Base-by-base conservation (phyloP, 2,329 filamentous ascomycete species). In the Colletotrichum eremochloae region DNA sequence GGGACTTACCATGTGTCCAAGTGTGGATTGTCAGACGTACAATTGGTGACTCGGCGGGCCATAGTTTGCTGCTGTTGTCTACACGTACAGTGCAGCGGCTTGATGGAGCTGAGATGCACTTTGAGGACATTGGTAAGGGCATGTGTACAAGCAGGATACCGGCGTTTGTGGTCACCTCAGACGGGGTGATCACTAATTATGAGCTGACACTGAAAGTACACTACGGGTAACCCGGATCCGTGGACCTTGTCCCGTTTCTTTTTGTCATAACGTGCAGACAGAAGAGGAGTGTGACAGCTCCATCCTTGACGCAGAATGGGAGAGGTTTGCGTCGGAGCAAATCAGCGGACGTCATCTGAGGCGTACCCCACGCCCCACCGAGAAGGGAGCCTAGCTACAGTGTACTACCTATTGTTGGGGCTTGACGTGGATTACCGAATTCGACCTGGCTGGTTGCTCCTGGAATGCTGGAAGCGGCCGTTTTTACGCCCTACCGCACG, bases 251-350 rank as follows among this genome's bases (percentile, higher is more conserved):
- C 63, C 67, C 62, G 58, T 62, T 63, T 73, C 56, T 60, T 73
- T 73, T 74, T 70, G 72, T 74, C 72, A 74, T 67, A 74, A 74
- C 70, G 64, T 74, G 72, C 72, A 74, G 70, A 63, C 67, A 61
- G 44, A 62, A 53, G 71, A 70, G 63, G 65, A 64, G 64, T 69
- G 70, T 70, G 70, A 73, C 72, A 67, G 69, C 70, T 67, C 63
- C 71, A 74, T 73, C 72, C 72, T 61, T 65, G 69, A 68, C 53
- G 52, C 29, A 66, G 72, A 73, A 71, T 74, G 72, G 70, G 72
- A 73, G 72, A 73, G 46, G 65, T 57, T 64, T 53, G 53, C 46
- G 33, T 65, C 55, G 14, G 60, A 60, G 58, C 72, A 74, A 74
- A 74, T 74, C 72, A 74, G 71, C 58, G 72, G 52, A 63, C 68